These are phyloP conservation scores for Candida coleopterorum DNA, from an alignment of 805 yeast genomes.

Conservation along the genomic window DNA sequence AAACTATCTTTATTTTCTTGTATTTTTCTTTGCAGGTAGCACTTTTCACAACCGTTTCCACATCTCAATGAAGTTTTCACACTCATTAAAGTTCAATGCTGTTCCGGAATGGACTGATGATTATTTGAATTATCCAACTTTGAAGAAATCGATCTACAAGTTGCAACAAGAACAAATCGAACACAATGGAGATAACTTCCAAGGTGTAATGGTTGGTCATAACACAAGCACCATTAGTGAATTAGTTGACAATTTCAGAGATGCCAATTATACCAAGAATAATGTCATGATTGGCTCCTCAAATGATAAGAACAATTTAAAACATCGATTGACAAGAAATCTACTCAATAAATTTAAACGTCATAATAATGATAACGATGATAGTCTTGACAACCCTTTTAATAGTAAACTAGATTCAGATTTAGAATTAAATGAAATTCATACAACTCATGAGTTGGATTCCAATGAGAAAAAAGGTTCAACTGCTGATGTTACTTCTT, in stretches of 20 bases:
- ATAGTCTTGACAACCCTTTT: too few relatives aligned
- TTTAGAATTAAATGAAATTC: constrained; percentile 2
- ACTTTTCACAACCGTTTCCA: too few relatives aligned
- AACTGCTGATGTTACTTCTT: constrained; percentile 2
- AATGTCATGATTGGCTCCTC: neutral
- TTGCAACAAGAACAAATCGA: constrained; percentile 40
- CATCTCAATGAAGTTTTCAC: constrained; percentile 53
- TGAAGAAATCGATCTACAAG: constrained; percentile 54
- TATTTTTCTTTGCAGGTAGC: too few relatives aligned
- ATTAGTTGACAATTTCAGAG: constrained; percentile 15
- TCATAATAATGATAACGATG: neutral
- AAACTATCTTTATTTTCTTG: neutral
- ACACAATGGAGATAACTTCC: constrained; percentile 21
- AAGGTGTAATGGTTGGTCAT: constrained; percentile 14
- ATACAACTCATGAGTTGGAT: neutral
- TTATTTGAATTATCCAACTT: constrained; percentile 41
- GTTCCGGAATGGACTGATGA: constrained; percentile 51
- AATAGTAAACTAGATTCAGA: too few relatives aligned
- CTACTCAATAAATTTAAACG: constrained; percentile 5
- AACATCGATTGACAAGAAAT: constrained; percentile 6
- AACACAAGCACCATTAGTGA: constrained; percentile 25
- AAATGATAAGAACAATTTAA: neutral
- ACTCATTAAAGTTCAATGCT: constrained; percentile 46
- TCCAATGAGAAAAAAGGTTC: constrained; percentile 2
- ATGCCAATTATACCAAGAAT: neutral